Conservation (phyloP, 768 basidiomycete species). For the Lentinus brumalis region DNA sequence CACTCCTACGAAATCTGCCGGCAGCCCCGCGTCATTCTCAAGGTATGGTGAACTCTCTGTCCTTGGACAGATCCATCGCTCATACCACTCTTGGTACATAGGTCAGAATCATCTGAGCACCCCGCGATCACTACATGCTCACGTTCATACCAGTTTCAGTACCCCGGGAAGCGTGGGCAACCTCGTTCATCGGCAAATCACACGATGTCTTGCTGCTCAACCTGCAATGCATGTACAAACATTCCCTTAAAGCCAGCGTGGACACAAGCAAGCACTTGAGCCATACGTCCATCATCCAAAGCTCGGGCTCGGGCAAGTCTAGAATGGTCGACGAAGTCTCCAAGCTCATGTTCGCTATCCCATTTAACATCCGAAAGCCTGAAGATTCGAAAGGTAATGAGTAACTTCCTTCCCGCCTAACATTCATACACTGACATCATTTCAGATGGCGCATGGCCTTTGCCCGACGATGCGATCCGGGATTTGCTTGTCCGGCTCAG, state of each 20-base stretch:
- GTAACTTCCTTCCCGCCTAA: too few species aligned
- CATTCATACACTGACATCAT: too few species aligned
- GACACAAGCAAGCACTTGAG: neutral
- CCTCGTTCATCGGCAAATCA: neutral
- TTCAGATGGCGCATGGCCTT: neutral
- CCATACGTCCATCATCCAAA: constrained; percentile 11
- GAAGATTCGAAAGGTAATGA: neutral
- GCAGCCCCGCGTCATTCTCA: too few species aligned
- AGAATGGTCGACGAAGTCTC: constrained; percentile 29
- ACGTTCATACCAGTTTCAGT: too few species aligned
- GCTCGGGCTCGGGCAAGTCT: constrained; percentile 32
- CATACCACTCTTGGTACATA: too few species aligned
- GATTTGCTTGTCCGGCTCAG: too few species aligned
- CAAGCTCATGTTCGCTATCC: constrained; percentile 26
- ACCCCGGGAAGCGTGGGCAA: neutral
- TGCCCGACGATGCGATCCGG: neutral
- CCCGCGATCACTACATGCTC: too few species aligned
- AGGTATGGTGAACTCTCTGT: too few species aligned
- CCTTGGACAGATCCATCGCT: too few species aligned
- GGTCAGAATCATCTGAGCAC: too few species aligned
- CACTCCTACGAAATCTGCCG: too few species aligned
- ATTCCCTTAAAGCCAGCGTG: neutral
- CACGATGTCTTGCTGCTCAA: neutral
- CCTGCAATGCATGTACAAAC: neutral
- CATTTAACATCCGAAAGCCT: constrained; percentile 24